Evolutionary conservation across 2,329 filamentous ascomycete genomes (phyloP), one percentile per base, ranked within the genome.

Genomic region (Delphinella strobiligena): DNA sequence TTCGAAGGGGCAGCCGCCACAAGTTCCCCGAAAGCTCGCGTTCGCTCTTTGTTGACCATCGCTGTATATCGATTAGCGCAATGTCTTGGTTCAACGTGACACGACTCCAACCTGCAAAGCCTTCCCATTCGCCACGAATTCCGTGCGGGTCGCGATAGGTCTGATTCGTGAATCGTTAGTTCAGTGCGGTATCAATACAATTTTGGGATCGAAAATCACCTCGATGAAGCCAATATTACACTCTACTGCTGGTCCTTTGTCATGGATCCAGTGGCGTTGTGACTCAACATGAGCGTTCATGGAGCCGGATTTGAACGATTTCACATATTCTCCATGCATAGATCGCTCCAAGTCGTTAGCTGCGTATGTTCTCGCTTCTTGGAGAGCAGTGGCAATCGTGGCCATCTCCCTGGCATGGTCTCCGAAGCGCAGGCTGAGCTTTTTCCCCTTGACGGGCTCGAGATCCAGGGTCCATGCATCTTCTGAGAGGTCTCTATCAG

Each of bases 31-130:
- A 96, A 96, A 1, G 88, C 85, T 43, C 74, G 75, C 1, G 89
- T 98, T 15, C 89, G 79, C 59, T 95, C 89, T 54, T 89, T 71
- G 62, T 96, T 96, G 34, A 96, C 81, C 61, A 84, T 67, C 44
- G 64, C 61, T 5, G n/a, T n/a, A n/a, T n/a, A n/a, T n/a, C n/a
- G n/a, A n/a, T n/a, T n/a, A n/a, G n/a, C n/a, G n/a, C n/a, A n/a
- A n/a, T n/a, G n/a, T n/a, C n/a, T n/a, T n/a, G n/a, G n/a, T n/a
- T n/a, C n/a, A n/a, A n/a, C n/a, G n/a, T n/a, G n/a, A n/a, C n/a
- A n/a, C n/a, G n/a, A n/a, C n/a, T n/a, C n/a, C n/a, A n/a, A n/a
- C n/a, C n/a, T n/a, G 61, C 62, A 37, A 73, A 69, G 8, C 67
- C 69, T 53, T 71, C 64, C 62, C 67, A 74, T 44, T 74, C 70